phyloP scores from a whole-genome alignment of 306 rosid species.

The Castanea crenata region DNA sequence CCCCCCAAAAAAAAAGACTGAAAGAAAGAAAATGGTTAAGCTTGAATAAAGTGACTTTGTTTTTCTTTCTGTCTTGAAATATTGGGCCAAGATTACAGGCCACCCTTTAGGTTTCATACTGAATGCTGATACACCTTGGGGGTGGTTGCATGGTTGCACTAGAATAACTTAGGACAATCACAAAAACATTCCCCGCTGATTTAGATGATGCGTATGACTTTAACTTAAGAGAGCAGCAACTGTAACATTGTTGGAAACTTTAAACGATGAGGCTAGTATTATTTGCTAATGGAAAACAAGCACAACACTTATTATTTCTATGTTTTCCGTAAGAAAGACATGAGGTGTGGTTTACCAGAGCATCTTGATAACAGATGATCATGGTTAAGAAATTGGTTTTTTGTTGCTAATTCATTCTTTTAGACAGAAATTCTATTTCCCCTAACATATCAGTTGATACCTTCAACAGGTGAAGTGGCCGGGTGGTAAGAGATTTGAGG shows the following conservation, averaged over 20 bases:
- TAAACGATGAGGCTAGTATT: not conserved
- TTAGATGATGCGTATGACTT: constrained; percentile 2
- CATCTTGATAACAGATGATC: not conserved
- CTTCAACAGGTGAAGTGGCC: constrained; percentile 78
- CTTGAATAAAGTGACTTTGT: not conserved
- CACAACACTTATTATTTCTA: not conserved
- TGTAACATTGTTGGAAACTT: constrained; percentile 5
- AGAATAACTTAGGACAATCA: not conserved
- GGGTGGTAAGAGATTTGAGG: constrained; percentile 69
- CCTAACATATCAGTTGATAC: constrained; percentile 29
- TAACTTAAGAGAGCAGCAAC: not conserved
- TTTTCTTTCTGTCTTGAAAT: not conserved
- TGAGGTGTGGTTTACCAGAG: not conserved
- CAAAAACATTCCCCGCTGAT: not conserved
- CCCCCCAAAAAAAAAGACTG: not conserved
- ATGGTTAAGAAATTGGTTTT: not conserved
- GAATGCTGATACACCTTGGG: not conserved
- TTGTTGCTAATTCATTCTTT: not conserved
- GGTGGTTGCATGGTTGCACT: not conserved
- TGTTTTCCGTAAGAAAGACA: not conserved
- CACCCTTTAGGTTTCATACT: not conserved
- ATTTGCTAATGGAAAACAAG: not conserved
- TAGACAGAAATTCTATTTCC: not conserved
- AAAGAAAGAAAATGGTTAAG: not conserved
- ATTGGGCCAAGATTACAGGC: not conserved